These are phyloP conservation scores for Fusarium floridanum DNA, from an alignment of 2,329 filamentous ascomycete species.

Conservation along the genomic window DNA sequence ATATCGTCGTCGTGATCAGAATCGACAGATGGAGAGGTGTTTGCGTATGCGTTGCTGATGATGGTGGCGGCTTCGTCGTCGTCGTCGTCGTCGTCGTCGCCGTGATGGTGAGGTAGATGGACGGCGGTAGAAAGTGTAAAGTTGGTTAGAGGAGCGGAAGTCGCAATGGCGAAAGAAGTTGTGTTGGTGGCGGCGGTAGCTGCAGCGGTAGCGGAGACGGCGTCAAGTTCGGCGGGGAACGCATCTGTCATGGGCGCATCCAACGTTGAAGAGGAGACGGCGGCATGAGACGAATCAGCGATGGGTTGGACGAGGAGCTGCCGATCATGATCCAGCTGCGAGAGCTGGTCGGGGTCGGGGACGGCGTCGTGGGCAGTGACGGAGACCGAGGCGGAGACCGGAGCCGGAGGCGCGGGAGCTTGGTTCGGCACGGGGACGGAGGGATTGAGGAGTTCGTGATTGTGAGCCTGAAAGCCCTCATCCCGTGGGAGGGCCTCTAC, in stretches of 20 bases:
- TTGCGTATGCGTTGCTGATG: conserved; percentile 2
- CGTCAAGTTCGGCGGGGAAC: conserved; percentile 26
- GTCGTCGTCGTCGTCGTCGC: conserved; percentile 11
- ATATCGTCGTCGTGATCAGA: conserved; percentile 16
- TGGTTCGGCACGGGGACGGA: conserved; percentile 1
- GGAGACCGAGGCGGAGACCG: conserved; percentile 11
- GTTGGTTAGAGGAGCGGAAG: conserved; percentile 3
- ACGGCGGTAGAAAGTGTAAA: conserved; percentile 7
- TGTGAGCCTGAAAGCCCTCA: conserved; percentile 37
- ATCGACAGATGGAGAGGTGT: conserved; percentile 17
- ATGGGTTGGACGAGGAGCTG: conserved; percentile 14
- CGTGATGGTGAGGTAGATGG: conserved; percentile 10
- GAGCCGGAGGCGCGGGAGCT: conserved; percentile 4
- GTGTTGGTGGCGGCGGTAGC: conserved; percentile 18
- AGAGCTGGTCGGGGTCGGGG: conserved; percentile 9
- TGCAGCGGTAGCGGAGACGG: conserved; percentile 17
- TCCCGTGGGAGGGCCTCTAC: conserved; percentile 33
- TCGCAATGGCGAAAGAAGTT: conserved; percentile 22
- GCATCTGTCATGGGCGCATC: conserved; percentile 41
- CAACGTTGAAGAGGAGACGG: conserved; percentile 15
- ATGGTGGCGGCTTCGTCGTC: background rate
- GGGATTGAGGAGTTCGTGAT: conserved; percentile 15
- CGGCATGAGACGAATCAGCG: conserved; percentile 17
- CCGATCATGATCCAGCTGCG: conserved; percentile 8
- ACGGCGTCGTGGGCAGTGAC: conserved; percentile 16